phyloP scores from a whole-genome alignment of 805 yeast species.

The Pichia paraexigua region DNA sequence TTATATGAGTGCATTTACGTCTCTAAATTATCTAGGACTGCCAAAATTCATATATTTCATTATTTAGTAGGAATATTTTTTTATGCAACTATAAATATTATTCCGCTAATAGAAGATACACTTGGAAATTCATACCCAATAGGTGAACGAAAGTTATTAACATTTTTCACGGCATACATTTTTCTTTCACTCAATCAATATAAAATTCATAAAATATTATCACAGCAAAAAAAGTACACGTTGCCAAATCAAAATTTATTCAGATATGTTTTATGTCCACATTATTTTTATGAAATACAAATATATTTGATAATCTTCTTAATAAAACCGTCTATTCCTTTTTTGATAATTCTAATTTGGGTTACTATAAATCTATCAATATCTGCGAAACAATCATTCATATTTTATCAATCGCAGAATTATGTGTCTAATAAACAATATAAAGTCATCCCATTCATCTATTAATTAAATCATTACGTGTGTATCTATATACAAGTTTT shows the following conservation, averaged over 20 bases:
- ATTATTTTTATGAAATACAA: slow-evolving; percentile 58
- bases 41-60: slow-evolving; percentile 60
- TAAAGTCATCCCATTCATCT: slow-evolving; percentile 26
- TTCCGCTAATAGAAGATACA: slow-evolving; percentile 11
- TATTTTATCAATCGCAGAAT: slow-evolving; percentile 33
- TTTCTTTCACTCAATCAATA: slow-evolving; percentile 39
- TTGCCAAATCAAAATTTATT: slow-evolving; percentile 48
- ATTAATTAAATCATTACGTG: slow-evolving; percentile 15
- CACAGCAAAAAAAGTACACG: slow-evolving; percentile 46
- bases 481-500: not conserved
- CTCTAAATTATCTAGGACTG: slow-evolving; percentile 35
- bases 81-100: slow-evolving; percentile 42
- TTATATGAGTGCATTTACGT: slow-evolving; percentile 45
- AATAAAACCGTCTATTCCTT: slow-evolving; percentile 11
- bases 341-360: slow-evolving; percentile 27
- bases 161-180: slow-evolving; percentile 21
- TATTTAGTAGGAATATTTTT: slow-evolving; percentile 57
- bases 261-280: slow-evolving; percentile 50
- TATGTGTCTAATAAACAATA: slow-evolving; percentile 6
- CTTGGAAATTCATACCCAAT: not conserved
- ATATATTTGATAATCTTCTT: slow-evolving; percentile 35
- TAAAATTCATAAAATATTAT: slow-evolving; percentile 41
- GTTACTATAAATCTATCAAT: slow-evolving; percentile 43
- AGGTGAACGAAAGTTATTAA: not conserved
- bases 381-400: slow-evolving; percentile 46